phyloP scores from a whole-genome alignment of 2,329 filamentous ascomycete species.

The Fusarium pseudograminearum region DNA sequence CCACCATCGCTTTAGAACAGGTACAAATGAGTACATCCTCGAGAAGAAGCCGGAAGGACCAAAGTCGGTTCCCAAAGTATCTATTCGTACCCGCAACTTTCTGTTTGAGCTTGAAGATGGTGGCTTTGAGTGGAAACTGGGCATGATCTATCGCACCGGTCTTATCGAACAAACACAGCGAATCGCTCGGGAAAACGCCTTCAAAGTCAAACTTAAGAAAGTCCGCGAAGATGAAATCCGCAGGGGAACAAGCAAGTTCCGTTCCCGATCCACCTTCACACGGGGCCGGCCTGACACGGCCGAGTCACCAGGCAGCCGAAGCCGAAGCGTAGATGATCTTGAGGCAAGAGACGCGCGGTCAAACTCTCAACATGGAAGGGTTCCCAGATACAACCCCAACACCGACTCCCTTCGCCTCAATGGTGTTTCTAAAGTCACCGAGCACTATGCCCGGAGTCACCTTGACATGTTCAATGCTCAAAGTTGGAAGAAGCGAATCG shows the following conservation, averaged over 20 bases:
- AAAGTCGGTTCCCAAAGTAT: slow-evolving; percentile 87
- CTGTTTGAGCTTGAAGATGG: slow-evolving; percentile 96
- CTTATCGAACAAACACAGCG: slow-evolving; percentile 91
- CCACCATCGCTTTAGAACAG: slow-evolving; percentile 91
- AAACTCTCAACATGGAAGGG: slow-evolving; percentile 55
- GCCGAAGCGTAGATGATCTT: slow-evolving; percentile 66
- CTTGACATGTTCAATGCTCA: slow-evolving; percentile 85
- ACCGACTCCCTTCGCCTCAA: slow-evolving; percentile 74
- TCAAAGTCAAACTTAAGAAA: slow-evolving; percentile 86
- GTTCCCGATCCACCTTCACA: slow-evolving; percentile 66
- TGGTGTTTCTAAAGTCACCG: slow-evolving; percentile 76
- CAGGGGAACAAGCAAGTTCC: slow-evolving; percentile 64
- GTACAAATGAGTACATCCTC: slow-evolving; percentile 87
- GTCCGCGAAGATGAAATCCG: slow-evolving; percentile 77
- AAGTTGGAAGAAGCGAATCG: slow-evolving; percentile 93
- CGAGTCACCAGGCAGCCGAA: slow-evolving; percentile 59
- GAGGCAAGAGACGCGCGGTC: slow-evolving; percentile 50
- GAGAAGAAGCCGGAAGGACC: slow-evolving; percentile 87
- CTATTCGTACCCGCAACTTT: slow-evolving; percentile 82
- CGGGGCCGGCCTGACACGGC: slow-evolving; percentile 51
- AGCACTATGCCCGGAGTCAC: slow-evolving; percentile 79
- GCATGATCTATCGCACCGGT: slow-evolving; percentile 91
- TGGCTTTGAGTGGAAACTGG: slow-evolving; percentile 96
- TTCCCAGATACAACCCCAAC: slow-evolving; percentile 83
- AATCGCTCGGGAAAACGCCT: slow-evolving; percentile 89